Evolutionary conservation across 805 yeast species (phyloP), one percentile per base, ranked within the genome.

Genomic region (Yueomyces sinensis): DNA sequence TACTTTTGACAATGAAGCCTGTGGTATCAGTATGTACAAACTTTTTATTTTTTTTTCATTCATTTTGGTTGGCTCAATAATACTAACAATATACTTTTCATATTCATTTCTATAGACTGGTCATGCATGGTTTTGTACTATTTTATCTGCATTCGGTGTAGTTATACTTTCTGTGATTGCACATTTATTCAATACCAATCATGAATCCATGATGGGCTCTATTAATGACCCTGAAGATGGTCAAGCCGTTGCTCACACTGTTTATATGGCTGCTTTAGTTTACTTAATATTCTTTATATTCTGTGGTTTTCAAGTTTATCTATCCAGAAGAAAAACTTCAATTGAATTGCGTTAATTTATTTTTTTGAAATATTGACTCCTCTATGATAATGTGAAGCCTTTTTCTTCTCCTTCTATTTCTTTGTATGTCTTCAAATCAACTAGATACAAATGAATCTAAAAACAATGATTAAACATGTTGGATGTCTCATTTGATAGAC

Each of bases 51-150:
- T 16, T 20, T 17, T 16, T 19, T 19, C 20, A 16, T 27, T 14
- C 3, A 24, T 17, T 18, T 9, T 13, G 5, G 9, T 13, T 13
- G 24, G 11, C 5, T 18, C 14, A 16, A n/a, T 29, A 28, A 24
- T 28, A 33, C 27, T 30, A 28, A 29, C 25, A 39, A 30, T 27
- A 37, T 30, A 34, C 17, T 14, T 5, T 19, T 4, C 14, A 13
- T 7, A 17, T 25, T 32, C 39, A 27, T 33, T 20, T 17, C 14
- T 20, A 76, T 11, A 20, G 81, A 64, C 91, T 32, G 82, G 76
- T 19, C 77, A 82, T 51, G 97, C 98, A 17, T 89, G 94, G 82
- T 84, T 82, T 58, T 89, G 98, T 57, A 89, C 97, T 31, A 70
- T 89, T 29, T 66, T 91, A 31, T 86, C 96, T 33, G 86, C 91